Base-by-base conservation (phyloP, 768 basidiomycete species). In the Boletus reticulatus region DNA sequence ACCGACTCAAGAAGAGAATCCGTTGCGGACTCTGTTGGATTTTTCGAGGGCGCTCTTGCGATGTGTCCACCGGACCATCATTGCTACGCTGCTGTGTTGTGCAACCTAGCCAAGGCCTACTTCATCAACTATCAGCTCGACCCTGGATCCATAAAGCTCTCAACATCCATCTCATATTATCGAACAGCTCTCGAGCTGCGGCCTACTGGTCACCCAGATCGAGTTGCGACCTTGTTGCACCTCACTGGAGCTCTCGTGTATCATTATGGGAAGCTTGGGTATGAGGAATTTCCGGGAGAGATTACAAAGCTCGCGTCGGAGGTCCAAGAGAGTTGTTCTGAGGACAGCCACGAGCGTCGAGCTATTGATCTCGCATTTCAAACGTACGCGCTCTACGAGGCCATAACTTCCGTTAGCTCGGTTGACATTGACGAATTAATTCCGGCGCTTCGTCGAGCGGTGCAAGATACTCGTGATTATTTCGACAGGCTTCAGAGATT, bases 151-250 rank as follows among this genome's bases (percentile, higher is more conserved):
- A 3, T 2, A 4, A 12, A 32, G 5, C 37, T 50, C 20, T 24
- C 46, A 2, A 13, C 27, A 1, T 19, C 58, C 29, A 62, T 58
- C 27, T 31, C 34, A 0, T 17, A 34, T 19, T 57, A 57, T 44
- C 53, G 41, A 20, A 42, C 53, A 17, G 65, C 59, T 36, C 52
- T 66, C 44, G 37, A 41, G 14, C 19, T 62, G 3, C 59, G 53
- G 7, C 12, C 13, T 48, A 32, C 2, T 29, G 32, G 9, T 27
- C 56, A 62, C 17, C 48, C 20, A 16, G 59, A 63, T 52, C 64
- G 50, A 16, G 32, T 45, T 0, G 14, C 13, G 9, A 58, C 59
- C 4, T 27, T 57, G 14, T 22, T 58, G 9, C 37, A 47, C 7
- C 34, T 66, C 19, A 11, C 27, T 3, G 12, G 38, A 20, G 42